phyloP scores from a whole-genome alignment of 2,329 filamentous ascomycete species.

The Verticillium nubilum region DNA sequence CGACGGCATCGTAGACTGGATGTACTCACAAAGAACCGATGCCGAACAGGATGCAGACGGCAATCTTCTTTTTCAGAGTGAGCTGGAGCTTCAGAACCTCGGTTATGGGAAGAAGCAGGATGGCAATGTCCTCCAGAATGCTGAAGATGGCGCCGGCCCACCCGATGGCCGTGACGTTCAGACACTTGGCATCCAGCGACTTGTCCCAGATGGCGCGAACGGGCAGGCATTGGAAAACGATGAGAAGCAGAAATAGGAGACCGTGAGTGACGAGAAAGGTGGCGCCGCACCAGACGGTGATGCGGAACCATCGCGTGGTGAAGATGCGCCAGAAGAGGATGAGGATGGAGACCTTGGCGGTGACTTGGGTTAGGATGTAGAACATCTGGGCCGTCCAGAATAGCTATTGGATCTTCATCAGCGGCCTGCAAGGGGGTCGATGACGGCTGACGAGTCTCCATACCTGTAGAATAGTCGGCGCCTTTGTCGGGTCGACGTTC shows the following conservation, averaged over 20 bases:
- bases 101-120: constrained; percentile 10
- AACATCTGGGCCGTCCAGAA: constrained; percentile 16
- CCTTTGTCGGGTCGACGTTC: constrained; percentile 12
- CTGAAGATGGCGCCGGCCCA: constrained; percentile 8
- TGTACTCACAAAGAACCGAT: constrained; percentile 11
- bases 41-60: constrained; percentile 10
- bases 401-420: constrained; percentile 3
- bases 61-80: constrained; percentile 3
- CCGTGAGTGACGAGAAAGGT: constrained; percentile 10
- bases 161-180: constrained; percentile 4
- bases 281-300: background rate
- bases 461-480: constrained; percentile 6
- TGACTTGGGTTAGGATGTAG: constrained; percentile 15
- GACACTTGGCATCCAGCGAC: constrained; percentile 2
- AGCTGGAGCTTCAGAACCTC: constrained; percentile 11
- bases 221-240: constrained; percentile 14
- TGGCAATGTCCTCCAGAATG: constrained; percentile 11
- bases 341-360: constrained; percentile 17
- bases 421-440: background rate
- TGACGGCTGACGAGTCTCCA: accelerated
- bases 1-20: too few species aligned
- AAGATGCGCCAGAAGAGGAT: constrained; percentile 17
- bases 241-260: constrained; percentile 13
- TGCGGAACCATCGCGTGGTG: constrained; percentile 4
- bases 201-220: constrained; percentile 11